Evolutionary conservation across 1,139 yeast genomes (phyloP), one percentile per base, ranked within the genome.

Genomic region (Taiozyma sp.): DNA sequence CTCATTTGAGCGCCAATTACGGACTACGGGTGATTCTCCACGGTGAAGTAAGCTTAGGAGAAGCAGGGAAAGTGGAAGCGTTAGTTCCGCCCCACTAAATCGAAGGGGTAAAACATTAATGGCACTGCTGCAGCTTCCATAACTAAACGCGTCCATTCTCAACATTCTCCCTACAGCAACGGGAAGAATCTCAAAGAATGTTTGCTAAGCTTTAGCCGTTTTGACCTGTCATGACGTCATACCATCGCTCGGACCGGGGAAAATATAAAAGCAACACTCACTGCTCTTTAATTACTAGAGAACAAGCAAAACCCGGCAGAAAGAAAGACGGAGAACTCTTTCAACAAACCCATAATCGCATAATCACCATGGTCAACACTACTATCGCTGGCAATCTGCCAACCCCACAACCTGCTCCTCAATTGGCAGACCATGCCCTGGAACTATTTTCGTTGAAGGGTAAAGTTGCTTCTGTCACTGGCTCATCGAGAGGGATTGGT

Each of bases 401-500:
- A 19, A 58, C 60, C 2, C 70, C 70, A 22, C 65, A 59, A 45
- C 60, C 61, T 3, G 53, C 54, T 27, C 70, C 70, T 36, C 23
- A 59, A 43, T 56, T 64, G 1, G 51, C 69, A 3, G 56, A 57
- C 8, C 59, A 67, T 51, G 69, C 70, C 5, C 58, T 79, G 51
- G 82, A 79, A 48, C 67, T 83, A 52, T 83, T 84, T 64, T 81
- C 85, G 1, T 74, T 88, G 56, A 87, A 84, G 73, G 96, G 96
- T 23, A 88, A 87, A 68, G 89, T 87, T 22, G 96, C 96, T 51
- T 81, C 90, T n/a, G 81, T 90, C 54, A 87, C 96, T 22, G 97
- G 97, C 36, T 85, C 95, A 4, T 84, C 95, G 16, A 79, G 86
- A 41, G 97, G 97, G 30, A 90, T 90, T 61, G 97, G 97, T 13